These are phyloP conservation scores for Vitis hybrid DNA, from an alignment of 177 flowering plant genomes.

Conservation along the genomic window DNA sequence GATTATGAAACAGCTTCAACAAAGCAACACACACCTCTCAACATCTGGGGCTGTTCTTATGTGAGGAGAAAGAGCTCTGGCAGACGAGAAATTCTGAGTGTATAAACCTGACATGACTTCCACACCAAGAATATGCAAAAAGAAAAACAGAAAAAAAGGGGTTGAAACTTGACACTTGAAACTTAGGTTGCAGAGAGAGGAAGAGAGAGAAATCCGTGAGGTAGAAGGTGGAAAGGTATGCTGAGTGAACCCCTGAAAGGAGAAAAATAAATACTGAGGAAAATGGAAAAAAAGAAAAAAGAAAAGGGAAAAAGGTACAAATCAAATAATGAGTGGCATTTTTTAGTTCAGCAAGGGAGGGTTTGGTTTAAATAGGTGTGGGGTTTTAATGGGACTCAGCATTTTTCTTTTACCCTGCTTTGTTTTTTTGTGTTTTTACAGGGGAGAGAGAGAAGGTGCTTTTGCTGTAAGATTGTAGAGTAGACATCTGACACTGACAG, in stretches of 20 bases:
- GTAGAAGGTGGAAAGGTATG: not conserved
- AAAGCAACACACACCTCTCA: too few species aligned
- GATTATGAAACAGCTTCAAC: too few species aligned
- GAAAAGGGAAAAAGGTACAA: too few species aligned
- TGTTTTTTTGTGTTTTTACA: too few species aligned
- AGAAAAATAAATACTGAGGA: not conserved
- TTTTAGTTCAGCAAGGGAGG: not conserved
- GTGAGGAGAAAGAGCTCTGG: too few species aligned
- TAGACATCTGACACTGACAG: constrained; percentile 13
- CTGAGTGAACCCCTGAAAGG: not conserved
- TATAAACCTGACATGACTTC: too few species aligned
- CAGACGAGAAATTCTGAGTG: too few species aligned
- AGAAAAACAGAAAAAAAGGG: not conserved
- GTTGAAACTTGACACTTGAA: too few species aligned
- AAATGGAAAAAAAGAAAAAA: not conserved
- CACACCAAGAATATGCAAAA: not conserved
- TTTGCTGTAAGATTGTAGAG: constrained; percentile 9
- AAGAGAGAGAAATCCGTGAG: not conserved
- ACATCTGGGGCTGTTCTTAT: too few species aligned
- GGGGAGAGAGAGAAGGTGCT: not conserved
- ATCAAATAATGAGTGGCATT: not conserved
- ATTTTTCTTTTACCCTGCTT: not conserved
- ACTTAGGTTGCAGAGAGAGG: too few species aligned
- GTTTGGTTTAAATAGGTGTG: not conserved
- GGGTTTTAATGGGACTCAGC: not conserved